Percentiles rank a stretch among this genome's conserved stretches.
Evolutionary conservation across 495 filamentous ascomycete genomes (phyloP).

Genomic region (Aspergillus bertholletiae): DNA sequence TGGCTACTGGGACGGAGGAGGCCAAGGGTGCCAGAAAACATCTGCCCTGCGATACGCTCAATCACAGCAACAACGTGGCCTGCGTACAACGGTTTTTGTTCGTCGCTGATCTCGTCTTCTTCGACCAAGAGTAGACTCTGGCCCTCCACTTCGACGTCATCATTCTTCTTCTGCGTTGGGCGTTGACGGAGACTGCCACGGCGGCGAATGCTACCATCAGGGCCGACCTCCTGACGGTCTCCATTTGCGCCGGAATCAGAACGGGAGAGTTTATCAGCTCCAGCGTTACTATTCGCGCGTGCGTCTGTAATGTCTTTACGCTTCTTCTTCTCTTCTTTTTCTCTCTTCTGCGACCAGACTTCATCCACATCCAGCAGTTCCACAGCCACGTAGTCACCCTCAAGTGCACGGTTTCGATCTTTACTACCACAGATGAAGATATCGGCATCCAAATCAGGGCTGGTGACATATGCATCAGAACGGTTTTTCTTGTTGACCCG

Average conservation of each 20-base stretch:
- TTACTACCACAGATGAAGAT: conserved; percentile 99
- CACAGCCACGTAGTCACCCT: conserved; percentile 92
- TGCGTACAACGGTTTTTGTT: conserved; percentile 94
- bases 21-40: conserved; percentile 97
- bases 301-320: conserved; percentile 97
- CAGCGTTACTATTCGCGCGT: conserved; percentile 66
- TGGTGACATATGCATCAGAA: conserved; percentile 96
- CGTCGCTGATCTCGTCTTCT: conserved; percentile 97
- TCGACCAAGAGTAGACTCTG: conserved; percentile 95
- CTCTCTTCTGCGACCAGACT: conserved; percentile 96
- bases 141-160: conserved; percentile 97
- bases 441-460: conserved; percentile 90
- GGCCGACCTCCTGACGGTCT: conserved; percentile 59
- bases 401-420: conserved; percentile 91
- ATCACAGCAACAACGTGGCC: conserved; percentile 97
- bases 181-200: conserved; percentile 93
- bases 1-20: conserved; percentile 94
- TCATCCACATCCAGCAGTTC: conserved; percentile 98
- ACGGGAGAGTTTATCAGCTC: conserved; percentile 61
- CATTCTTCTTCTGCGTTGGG: conserved; percentile 99
- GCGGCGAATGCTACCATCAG: conserved; percentile 79
- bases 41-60: conserved; percentile 93
- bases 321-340: conserved; percentile 99
- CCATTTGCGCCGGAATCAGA: conserved; percentile 62
- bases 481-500: conserved; percentile 99